Evolutionary conservation across 1,284 basidiomycete species (phyloP).

Genomic region (Trichosporon faecale): DNA sequence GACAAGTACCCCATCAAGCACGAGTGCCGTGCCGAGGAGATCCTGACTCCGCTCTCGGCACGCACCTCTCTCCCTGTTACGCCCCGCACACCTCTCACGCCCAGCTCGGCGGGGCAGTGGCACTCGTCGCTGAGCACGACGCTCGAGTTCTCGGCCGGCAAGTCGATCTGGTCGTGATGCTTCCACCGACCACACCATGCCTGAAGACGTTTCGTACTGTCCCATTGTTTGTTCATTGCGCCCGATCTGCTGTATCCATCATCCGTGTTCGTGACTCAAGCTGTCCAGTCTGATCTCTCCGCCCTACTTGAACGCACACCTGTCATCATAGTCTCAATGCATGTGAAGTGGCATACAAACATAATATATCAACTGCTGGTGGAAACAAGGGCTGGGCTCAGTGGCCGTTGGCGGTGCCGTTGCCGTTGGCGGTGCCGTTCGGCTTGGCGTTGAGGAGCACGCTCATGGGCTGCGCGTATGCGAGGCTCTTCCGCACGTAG

Average conservation of each 20-base stretch:
- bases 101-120: not conserved
- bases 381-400: not conserved
- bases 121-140: constrained; percentile 16
- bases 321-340: constrained; percentile 9
- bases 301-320: not conserved
- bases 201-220: not conserved
- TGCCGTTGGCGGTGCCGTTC: constrained; percentile 15
- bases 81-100: constrained; percentile 1
- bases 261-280: not conserved
- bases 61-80: not conserved
- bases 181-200: not conserved
- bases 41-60: not conserved
- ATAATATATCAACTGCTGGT: constrained; percentile 2
- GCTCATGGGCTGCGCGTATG: constrained; percentile 56
- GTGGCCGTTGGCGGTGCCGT: constrained; percentile 13
- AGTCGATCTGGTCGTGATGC: constrained; percentile 35
- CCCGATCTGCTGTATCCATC: not conserved
- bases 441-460: constrained; percentile 16
- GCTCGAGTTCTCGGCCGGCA: constrained; percentile 37
- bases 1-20: not conserved
- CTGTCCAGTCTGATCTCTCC: not conserved
- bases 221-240: not conserved
- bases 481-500: constrained; percentile 80
- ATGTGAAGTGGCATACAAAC: constrained; percentile 12
- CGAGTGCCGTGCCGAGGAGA: not conserved